Conservation (phyloP, 306 rosid species). For the Gillenia trifoliata region DNA sequence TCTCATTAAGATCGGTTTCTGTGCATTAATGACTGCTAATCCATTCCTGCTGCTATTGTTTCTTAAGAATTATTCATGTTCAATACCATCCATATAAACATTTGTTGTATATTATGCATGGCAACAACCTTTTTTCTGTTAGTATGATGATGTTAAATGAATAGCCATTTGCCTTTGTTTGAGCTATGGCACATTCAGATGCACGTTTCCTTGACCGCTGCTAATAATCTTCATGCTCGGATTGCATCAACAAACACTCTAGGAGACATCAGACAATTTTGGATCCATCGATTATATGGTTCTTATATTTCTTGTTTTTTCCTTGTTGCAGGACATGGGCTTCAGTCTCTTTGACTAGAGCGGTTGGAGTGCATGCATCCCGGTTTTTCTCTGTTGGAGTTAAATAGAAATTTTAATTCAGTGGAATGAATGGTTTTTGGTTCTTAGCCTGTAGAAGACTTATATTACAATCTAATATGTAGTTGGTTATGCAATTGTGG, state of each 20-base stretch:
- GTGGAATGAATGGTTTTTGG: not conserved
- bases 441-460: not conserved
- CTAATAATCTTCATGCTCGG: not conserved
- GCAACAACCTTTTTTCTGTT: too few relatives aligned
- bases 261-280: too few relatives aligned
- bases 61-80: not conserved
- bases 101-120: not conserved
- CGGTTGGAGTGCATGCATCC: not conserved
- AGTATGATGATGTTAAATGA: not conserved
- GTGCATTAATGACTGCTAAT: not conserved
- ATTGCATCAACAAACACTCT: not conserved
- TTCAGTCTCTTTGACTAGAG: constrained; percentile 78
- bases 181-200: not conserved
- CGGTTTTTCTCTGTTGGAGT: not conserved
- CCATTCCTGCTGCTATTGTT: not conserved
- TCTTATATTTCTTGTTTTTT: constrained; percentile 2
- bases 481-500: not conserved
- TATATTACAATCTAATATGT: not conserved
- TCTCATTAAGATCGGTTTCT: not conserved
- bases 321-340: constrained; percentile 69
- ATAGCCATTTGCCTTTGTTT: not conserved
- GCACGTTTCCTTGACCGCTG: not conserved
- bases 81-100: not conserved
- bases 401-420: not conserved
- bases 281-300: not conserved